Evolutionary conservation across 768 basidiomycete species (phyloP).

Genomic region (Pulveroboletus frians): DNA sequence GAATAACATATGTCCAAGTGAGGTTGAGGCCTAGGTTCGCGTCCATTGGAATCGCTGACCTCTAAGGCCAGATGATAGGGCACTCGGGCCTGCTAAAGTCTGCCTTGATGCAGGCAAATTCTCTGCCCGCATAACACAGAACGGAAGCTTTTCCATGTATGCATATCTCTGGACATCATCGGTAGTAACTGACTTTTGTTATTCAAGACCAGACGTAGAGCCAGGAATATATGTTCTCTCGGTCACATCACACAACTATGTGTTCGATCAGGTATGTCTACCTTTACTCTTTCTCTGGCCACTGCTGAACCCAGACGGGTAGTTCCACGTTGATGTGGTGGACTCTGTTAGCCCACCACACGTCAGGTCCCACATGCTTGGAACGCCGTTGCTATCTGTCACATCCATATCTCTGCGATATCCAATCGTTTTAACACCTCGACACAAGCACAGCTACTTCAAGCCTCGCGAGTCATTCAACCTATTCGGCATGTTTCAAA

Average conservation of each 20-base stretch:
- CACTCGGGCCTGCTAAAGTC: conserved; percentile 55
- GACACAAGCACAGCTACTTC: conserved; percentile 58
- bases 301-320: conserved; percentile 1
- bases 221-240: conserved; percentile 66
- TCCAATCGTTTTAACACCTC: conserved; percentile 54
- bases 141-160: conserved; percentile 68
- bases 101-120: conserved; percentile 55
- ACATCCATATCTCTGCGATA: conserved; percentile 52
- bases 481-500: conserved; percentile 68
- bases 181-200: conserved; percentile 8
- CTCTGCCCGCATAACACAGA: conserved; percentile 46
- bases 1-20: conserved; percentile 68
- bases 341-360: conserved; percentile 41
- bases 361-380: conserved; percentile 59
- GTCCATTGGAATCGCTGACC: conserved; percentile 10
- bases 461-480: conserved; percentile 69
- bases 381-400: conserved; percentile 62
- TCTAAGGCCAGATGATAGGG: conserved; percentile 25
- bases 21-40: conserved; percentile 3
- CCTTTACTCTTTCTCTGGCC: background rate
- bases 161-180: conserved; percentile 17
- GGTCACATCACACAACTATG: conserved; percentile 58
- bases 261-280: conserved; percentile 60
- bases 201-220: conserved; percentile 58
- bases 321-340: conserved; percentile 68